phyloP scores from a whole-genome alignment of 441 rosid species.

The Erysimum pusillum region DNA sequence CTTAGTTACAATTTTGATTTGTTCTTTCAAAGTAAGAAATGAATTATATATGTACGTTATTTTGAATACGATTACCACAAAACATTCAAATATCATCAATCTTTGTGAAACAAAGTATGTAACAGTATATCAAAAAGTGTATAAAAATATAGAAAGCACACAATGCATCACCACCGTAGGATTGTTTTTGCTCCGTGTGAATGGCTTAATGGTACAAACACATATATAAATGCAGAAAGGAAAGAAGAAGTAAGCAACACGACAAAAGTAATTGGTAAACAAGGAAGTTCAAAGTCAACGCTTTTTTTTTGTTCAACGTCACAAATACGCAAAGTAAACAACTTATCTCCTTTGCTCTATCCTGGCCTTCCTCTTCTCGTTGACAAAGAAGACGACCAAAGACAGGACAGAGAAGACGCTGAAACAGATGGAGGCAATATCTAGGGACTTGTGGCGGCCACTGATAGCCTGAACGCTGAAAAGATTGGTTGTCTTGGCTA shows the following conservation, averaged over 20 bases:
- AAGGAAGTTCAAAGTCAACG: conserved; percentile 39
- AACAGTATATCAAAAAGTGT: conserved; percentile 20
- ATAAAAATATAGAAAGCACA: conserved; percentile 8
- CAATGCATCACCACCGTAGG: conserved; percentile 37
- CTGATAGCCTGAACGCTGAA: conserved; percentile 52
- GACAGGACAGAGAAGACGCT: conserved; percentile 56
- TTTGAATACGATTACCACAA: neutral
- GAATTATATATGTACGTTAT: no score
- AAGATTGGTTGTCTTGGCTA: conserved; percentile 36
- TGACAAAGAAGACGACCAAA: conserved; percentile 53
- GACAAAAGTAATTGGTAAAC: conserved; percentile 20
- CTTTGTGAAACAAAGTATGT: neutral
- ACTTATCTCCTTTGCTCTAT: conserved; percentile 48
- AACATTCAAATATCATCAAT: neutral
- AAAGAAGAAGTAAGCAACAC: conserved; percentile 19
- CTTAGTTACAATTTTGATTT: neutral
- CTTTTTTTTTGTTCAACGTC: conserved; percentile 7
- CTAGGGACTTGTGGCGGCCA: conserved; percentile 54
- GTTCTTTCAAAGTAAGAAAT: neutral
- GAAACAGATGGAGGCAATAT: conserved; percentile 59
- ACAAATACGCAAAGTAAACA: conserved; percentile 32
- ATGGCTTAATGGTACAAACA: conserved; percentile 23
- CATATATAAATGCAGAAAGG: conserved; percentile 14
- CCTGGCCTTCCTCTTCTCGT: conserved; percentile 52
- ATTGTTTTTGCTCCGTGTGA: conserved; percentile 24